phyloP scores from a whole-genome alignment of 306 rosid species.

The Dryas alaskensis region DNA sequence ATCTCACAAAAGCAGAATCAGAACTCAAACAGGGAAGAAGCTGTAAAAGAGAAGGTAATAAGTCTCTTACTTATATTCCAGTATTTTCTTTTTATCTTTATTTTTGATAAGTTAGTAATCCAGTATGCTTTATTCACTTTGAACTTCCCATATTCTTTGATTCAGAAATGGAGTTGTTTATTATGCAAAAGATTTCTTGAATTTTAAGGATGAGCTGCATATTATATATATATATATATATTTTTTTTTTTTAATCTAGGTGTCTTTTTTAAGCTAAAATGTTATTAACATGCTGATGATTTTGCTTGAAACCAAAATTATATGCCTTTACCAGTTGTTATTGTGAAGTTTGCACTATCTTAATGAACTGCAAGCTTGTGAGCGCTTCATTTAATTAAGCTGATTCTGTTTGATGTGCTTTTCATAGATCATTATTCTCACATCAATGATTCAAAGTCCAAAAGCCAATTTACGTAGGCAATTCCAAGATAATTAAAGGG shows the following conservation, averaged over 20 bases:
- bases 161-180: not conserved
- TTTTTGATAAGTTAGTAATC: not conserved
- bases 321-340: no score
- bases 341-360: no score
- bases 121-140: not conserved
- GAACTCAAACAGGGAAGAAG: conserved; percentile 59
- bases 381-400: no score
- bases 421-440: no score
- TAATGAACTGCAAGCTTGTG: no score
- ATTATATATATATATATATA: not conserved
- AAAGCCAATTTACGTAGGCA: no score
- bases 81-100: not conserved
- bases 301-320: not conserved
- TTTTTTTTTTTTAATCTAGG: not conserved
- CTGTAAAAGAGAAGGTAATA: conserved; percentile 74
- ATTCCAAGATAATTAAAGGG: no score
- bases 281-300: not conserved
- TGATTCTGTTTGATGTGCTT: no score
- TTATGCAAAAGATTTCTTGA: not conserved
- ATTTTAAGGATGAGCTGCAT: not conserved
- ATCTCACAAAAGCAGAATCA: conserved; percentile 61
- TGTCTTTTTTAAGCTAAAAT: not conserved
- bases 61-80: conserved; percentile 7
- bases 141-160: not conserved
- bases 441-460: no score